phyloP scores from a whole-genome alignment of 1,284 basidiomycete genomes.

The Fomitopsis betulina region DNA sequence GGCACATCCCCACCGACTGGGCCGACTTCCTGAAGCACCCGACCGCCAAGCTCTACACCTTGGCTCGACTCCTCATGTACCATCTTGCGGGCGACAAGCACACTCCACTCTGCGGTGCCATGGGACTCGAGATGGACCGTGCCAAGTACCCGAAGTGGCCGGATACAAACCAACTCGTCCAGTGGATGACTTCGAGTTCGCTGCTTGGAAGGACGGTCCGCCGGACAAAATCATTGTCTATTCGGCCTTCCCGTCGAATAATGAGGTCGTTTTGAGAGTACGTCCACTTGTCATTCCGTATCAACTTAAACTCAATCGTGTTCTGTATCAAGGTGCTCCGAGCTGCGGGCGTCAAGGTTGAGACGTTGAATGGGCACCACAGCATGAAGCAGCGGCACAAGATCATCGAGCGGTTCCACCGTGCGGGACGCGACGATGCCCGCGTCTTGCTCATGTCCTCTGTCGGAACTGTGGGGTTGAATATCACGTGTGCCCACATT shows the following conservation, averaged over 20 bases:
- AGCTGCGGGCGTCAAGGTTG: neutral
- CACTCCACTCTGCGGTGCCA: no score
- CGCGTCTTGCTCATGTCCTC: constrained; percentile 17
- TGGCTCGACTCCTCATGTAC: constrained; percentile 5
- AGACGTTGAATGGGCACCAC: neutral
- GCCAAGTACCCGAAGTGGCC: neutral
- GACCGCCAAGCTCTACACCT: constrained; percentile 6
- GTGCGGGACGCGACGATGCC: neutral
- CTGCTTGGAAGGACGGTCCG: neutral
- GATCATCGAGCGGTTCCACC: neutral
- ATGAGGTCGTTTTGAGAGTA: neutral
- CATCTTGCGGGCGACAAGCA: neutral
- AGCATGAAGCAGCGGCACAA: neutral
- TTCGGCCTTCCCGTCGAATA: constrained; percentile 12
- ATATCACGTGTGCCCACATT: constrained; percentile 19
- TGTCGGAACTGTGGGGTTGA: constrained; percentile 15
- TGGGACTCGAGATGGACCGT: no score
- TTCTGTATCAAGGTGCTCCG: neutral
- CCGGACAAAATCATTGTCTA: constrained; percentile 19
- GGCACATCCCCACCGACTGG: no score
- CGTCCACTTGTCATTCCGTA: neutral
- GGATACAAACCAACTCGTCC: neutral
- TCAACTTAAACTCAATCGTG: neutral
- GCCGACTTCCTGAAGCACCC: neutral
- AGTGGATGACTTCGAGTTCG: neutral